Conservation (phyloP, 257 asterid genomes). For the Plantago ovata region DNA sequence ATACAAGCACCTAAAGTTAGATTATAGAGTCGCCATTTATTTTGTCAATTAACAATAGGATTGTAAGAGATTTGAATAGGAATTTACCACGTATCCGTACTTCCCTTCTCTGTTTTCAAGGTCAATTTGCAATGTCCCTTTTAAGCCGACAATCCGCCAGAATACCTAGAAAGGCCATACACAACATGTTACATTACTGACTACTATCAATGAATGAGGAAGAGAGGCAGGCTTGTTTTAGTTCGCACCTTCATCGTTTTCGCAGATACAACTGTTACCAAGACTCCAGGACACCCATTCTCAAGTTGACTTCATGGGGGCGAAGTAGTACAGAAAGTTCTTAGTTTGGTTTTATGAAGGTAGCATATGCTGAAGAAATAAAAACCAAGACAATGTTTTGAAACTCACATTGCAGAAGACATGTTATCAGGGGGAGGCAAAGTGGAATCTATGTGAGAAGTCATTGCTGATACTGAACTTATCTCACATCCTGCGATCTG, state of each 20-base stretch:
- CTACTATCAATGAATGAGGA: too few species aligned
- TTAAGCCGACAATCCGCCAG: constrained; percentile 57
- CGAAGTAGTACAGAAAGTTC: constrained; percentile 1
- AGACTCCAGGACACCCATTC: constrained; percentile 65
- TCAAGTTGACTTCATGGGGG: constrained; percentile 46
- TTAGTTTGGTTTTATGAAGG: not conserved
- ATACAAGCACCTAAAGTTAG: not conserved
- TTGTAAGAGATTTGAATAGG: not conserved
- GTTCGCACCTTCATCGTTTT: constrained; percentile 47
- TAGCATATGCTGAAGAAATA: not conserved
- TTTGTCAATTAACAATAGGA: not conserved
- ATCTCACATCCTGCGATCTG: constrained; percentile 65
- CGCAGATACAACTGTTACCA: constrained; percentile 52
- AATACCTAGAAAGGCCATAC: constrained; percentile 23
- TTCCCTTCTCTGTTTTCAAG: constrained; percentile 42
- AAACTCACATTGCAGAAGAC: constrained; percentile 59
- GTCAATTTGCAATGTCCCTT: constrained; percentile 59
- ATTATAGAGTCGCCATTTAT: not conserved
- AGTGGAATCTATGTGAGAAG: constrained; percentile 53
- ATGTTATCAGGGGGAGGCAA: constrained; percentile 75
- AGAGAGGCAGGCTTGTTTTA: not conserved
- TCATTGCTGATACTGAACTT: constrained; percentile 50
- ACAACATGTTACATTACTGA: not conserved
- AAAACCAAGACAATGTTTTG: not conserved
- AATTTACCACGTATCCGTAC: constrained; percentile 45